Conservation (phyloP, 106 monocot genomes). For the Dendrobium nobile region DNA sequence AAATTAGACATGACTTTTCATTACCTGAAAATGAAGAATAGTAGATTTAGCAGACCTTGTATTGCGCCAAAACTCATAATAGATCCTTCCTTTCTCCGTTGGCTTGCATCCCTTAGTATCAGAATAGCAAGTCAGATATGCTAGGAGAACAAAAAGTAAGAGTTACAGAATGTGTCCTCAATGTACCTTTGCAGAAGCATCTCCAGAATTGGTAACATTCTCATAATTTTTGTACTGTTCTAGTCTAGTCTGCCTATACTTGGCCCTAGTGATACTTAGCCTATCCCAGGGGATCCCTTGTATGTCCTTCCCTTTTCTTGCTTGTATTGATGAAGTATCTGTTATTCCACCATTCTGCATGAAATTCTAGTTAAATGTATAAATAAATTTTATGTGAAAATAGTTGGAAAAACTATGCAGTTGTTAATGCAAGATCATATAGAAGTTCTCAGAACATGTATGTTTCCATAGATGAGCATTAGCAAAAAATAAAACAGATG, state of each 20-base stretch:
- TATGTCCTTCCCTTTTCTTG: conserved; percentile 55
- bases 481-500: neutral
- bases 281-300: conserved; percentile 67
- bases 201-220: conserved; percentile 51
- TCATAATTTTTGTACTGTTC: conserved; percentile 69
- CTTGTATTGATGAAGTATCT: conserved; percentile 49
- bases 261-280: conserved; percentile 40
- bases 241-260: conserved; percentile 43
- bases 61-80: conserved; percentile 39
- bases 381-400: neutral
- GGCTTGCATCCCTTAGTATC: conserved; percentile 27
- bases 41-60: conserved; percentile 41
- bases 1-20: neutral
- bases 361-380: neutral
- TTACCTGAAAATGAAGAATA: conserved; percentile 48
- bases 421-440: no score
- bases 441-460: neutral
- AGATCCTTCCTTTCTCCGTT: conserved; percentile 32
- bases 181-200: conserved; percentile 34
- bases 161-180: neutral
- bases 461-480: neutral
- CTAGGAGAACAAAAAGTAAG: neutral
- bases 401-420: neutral
- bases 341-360: conserved; percentile 24
- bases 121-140: neutral